These are phyloP conservation scores for Tulasnella sp. DNA, from an alignment of 768 basidiomycete species.

Conservation along the genomic window DNA sequence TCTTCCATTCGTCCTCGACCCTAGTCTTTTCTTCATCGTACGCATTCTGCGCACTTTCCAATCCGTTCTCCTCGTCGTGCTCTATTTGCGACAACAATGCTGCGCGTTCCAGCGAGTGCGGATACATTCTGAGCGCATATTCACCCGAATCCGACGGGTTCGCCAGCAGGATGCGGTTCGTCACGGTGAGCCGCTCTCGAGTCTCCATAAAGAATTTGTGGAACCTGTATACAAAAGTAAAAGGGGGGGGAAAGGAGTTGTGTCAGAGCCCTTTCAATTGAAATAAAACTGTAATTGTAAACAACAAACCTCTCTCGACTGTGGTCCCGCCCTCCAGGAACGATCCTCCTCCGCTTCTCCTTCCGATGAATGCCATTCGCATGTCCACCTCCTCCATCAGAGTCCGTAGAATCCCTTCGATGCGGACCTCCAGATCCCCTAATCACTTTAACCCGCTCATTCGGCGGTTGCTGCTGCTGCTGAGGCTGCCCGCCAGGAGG, in stretches of 20 bases:
- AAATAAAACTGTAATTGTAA: background rate
- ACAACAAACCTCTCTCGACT: conserved; percentile 1
- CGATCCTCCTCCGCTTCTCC: conserved; percentile 1
- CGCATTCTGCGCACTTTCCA: conserved; percentile 62
- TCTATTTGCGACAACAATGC: conserved; percentile 63
- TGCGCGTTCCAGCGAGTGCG: conserved; percentile 70
- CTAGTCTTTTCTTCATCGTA: conserved; percentile 73
- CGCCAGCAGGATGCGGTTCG: conserved; percentile 17
- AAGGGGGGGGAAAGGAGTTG: background rate
- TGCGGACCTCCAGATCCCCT: background rate
- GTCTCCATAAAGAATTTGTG: conserved; percentile 17
- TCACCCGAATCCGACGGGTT: conserved; percentile 32
- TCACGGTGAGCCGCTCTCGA: conserved; percentile 17
- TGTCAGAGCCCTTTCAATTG: background rate
- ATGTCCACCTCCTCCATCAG: background rate
- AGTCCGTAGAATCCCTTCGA: background rate
- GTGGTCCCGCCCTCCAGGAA: background rate
- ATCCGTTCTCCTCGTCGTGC: conserved; percentile 62
- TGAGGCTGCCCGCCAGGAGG: background rate
- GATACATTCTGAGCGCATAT: conserved; percentile 69
- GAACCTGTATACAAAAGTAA: conserved; percentile 2
- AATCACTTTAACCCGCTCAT: conserved; percentile 1
- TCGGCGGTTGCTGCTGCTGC: background rate
- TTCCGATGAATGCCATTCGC: conserved; percentile 1
- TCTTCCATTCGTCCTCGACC: conserved; percentile 79